Conservation (phyloP, 2,329 filamentous ascomycete species). For the Macrophomina pseudophaseolina region DNA sequence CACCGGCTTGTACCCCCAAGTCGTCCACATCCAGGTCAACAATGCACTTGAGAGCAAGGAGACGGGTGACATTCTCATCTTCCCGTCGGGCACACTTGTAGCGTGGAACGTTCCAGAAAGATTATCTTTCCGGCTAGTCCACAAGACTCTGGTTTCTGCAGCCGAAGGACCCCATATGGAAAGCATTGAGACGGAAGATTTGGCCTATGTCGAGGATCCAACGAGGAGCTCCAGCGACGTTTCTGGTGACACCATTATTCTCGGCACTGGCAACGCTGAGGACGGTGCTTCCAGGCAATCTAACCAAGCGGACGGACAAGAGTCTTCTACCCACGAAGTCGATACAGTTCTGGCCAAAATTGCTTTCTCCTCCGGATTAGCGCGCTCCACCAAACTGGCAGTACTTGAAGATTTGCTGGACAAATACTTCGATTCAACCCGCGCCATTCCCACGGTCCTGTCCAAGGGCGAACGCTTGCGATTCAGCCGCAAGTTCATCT, state of each 20-base stretch:
- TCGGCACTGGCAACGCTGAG: constrained; percentile 73
- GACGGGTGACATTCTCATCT: constrained; percentile 90
- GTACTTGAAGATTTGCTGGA: constrained; percentile 84
- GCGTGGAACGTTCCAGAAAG: constrained; percentile 85
- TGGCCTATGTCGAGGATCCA: constrained; percentile 82
- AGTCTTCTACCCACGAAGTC: constrained; percentile 40
- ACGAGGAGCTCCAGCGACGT: constrained; percentile 76
- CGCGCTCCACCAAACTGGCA: constrained; percentile 89
- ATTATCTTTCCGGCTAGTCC: constrained; percentile 71
- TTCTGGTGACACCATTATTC: constrained; percentile 83
- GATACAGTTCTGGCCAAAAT: constrained; percentile 85
- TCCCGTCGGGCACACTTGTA: constrained; percentile 91
- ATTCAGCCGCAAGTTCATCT: constrained; percentile 72
- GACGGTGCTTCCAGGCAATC: constrained; percentile 41
- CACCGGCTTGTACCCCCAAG: constrained; percentile 68
- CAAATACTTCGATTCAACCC: constrained; percentile 85
- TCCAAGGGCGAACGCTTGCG: constrained; percentile 68
- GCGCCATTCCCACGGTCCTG: constrained; percentile 78
- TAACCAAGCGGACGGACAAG: constrained; percentile 39
- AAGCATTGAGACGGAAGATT: constrained; percentile 81
- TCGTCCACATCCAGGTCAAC: constrained; percentile 64
- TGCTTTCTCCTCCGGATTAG: constrained; percentile 92
- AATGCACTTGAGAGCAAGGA: constrained; percentile 53
- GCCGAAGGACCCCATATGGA: constrained; percentile 75
- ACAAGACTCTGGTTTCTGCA: constrained; percentile 74